Conservation (phyloP, 129 eudicot species). For the Escallonia rubra region DNA sequence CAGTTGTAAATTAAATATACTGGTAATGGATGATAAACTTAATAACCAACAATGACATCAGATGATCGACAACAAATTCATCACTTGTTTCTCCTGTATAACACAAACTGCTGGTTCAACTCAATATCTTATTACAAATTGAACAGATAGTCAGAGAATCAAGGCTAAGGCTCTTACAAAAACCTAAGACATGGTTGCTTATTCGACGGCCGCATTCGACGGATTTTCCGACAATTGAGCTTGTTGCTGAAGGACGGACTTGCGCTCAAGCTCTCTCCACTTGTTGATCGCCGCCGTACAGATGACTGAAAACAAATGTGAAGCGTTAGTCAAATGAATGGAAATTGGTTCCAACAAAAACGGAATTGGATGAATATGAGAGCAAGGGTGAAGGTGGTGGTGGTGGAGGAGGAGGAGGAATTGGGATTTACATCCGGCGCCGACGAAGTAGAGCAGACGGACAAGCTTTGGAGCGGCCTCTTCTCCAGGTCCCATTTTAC, state of each 20-base stretch:
- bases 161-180: neutral
- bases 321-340: neutral
- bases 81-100: no score
- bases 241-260: slow-evolving; percentile 38
- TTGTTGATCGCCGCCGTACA: slow-evolving; percentile 61
- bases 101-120: no score
- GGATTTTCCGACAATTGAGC: slow-evolving; percentile 33
- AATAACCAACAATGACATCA: no score
- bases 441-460: slow-evolving; percentile 58
- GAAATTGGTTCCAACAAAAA: slow-evolving; percentile 1
- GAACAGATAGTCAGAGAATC: neutral
- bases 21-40: no score
- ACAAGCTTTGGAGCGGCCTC: slow-evolving; percentile 51
- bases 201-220: slow-evolving; percentile 32
- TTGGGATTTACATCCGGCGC: slow-evolving; percentile 63
- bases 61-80: no score
- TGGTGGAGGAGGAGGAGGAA: neutral
- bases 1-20: no score
- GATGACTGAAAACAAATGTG: slow-evolving; percentile 28
- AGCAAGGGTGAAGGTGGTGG: neutral
- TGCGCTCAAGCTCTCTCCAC: slow-evolving; percentile 53
- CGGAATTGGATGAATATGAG: neutral
- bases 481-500: slow-evolving; percentile 43
- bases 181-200: slow-evolving; percentile 9
- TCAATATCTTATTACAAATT: no score